Conservation (phyloP, 768 basidiomycete species). For the Cyclocybe cylindracea region DNA sequence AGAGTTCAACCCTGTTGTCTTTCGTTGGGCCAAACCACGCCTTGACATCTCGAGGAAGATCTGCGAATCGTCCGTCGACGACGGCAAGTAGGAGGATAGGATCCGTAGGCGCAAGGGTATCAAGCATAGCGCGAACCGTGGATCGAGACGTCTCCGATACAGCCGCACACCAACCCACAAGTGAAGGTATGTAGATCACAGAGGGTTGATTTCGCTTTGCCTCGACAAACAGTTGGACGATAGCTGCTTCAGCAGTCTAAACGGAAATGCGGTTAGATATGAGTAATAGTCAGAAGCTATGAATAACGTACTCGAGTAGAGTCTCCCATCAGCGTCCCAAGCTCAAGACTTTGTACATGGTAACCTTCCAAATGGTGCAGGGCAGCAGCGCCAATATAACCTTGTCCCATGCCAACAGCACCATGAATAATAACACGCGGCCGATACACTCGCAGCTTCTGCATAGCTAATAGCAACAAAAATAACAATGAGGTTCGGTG, state of each 20-base stretch:
- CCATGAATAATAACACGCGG: slow-evolving; percentile 88
- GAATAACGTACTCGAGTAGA: slow-evolving; percentile 72
- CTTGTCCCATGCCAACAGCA: slow-evolving; percentile 85
- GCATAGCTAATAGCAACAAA: slow-evolving; percentile 65
- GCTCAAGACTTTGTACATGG: slow-evolving; percentile 91
- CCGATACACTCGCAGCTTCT: slow-evolving; percentile 86
- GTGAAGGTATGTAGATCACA: slow-evolving; percentile 91
- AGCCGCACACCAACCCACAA: slow-evolving; percentile 82
- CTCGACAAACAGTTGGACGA: slow-evolving; percentile 94
- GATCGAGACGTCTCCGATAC: slow-evolving; percentile 83
- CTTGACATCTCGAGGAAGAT: slow-evolving; percentile 80
- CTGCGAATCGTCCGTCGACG: slow-evolving; percentile 72
- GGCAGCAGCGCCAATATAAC: slow-evolving; percentile 85
- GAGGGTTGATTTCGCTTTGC: slow-evolving; percentile 97
- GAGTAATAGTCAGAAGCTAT: not conserved
- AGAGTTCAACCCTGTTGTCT: slow-evolving; percentile 73
- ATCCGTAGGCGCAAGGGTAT: slow-evolving; percentile 87
- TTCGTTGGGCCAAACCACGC: slow-evolving; percentile 86
- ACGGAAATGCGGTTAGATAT: not conserved
- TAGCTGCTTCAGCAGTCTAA: slow-evolving; percentile 87
- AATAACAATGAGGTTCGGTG: not conserved
- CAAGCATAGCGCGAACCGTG: slow-evolving; percentile 88
- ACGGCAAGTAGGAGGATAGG: slow-evolving; percentile 92
- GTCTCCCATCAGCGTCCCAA: slow-evolving; percentile 87
- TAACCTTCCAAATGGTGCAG: slow-evolving; percentile 95